Percentiles rank a stretch among this genome's conserved stretches.
phyloP scores from a whole-genome alignment of 495 filamentous ascomycete species.

The Penicillium maclennaniae region DNA sequence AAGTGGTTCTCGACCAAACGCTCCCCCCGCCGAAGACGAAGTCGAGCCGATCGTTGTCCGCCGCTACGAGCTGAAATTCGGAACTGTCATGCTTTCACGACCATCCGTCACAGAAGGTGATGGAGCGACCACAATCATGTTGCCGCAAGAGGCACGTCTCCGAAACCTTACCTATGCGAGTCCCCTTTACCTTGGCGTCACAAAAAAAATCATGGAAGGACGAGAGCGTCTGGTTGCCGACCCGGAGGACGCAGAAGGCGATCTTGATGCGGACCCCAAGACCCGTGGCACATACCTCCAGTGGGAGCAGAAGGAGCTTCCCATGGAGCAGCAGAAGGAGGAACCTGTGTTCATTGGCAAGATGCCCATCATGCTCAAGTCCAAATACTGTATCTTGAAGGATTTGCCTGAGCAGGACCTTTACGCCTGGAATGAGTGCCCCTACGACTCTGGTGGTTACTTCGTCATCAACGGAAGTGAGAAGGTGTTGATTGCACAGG shows the following conservation, averaged over 20 bases:
- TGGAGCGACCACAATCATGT: conserved; percentile 72
- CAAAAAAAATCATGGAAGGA: conserved; percentile 73
- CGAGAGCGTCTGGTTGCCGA: conserved; percentile 64
- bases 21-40: conserved; percentile 67
- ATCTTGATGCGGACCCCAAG: conserved; percentile 44
- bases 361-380: conserved; percentile 96
- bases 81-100: conserved; percentile 73
- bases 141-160: conserved; percentile 88
- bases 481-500: conserved; percentile 97
- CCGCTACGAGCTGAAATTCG: conserved; percentile 91
- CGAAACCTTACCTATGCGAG: conserved; percentile 94
- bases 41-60: conserved; percentile 70
- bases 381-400: conserved; percentile 83
- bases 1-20: conserved; percentile 84
- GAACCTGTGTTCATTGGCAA: conserved; percentile 82
- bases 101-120: conserved; percentile 90
- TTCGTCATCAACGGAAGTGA: conserved; percentile 99
- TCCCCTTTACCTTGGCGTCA: conserved; percentile 82
- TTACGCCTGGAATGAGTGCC: conserved; percentile 88
- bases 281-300: conserved; percentile 43
- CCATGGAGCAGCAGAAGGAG: conserved; percentile 61
- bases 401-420: conserved; percentile 75
- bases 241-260: conserved; percentile 47
- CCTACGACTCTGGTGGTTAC: conserved; percentile 96
- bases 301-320: conserved; percentile 50